Percentiles rank a stretch among this genome's conserved stretches.
Conservation (phyloP, 495 filamentous ascomycete species). For the Cercophora newfieldiana region DNA sequence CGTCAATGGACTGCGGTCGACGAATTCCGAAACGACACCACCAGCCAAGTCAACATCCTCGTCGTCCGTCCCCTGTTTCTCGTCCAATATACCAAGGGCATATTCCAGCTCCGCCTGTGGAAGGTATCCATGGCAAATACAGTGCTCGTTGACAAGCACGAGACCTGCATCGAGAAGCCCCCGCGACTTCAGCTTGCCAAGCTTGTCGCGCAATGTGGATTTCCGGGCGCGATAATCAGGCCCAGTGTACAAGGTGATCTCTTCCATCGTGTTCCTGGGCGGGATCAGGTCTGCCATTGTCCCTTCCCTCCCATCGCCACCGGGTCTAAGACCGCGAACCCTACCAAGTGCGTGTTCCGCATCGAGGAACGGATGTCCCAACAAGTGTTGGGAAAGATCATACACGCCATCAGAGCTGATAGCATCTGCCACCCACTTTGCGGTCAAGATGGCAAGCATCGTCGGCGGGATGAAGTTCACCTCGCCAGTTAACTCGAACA, state of each 20-base stretch:
- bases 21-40: constrained; percentile 43
- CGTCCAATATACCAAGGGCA: constrained; percentile 34
- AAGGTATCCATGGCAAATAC: constrained; percentile 55
- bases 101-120: constrained; percentile 57
- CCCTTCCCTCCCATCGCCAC: constrained; percentile 26
- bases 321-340: constrained; percentile 34
- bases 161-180: constrained; percentile 58
- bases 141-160: constrained; percentile 51
- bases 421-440: constrained; percentile 60
- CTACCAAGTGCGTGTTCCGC: constrained; percentile 44
- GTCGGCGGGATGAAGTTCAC: constrained; percentile 54
- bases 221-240: constrained; percentile 44
- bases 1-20: constrained; percentile 54
- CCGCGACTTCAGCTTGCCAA: constrained; percentile 46
- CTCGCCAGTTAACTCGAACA: constrained; percentile 56
- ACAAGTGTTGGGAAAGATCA: constrained; percentile 55
- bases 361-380: constrained; percentile 60
- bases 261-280: constrained; percentile 53
- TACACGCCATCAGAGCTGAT: constrained; percentile 54
- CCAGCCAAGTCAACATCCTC: constrained; percentile 44
- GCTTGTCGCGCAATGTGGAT: constrained; percentile 42
- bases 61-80: background rate
- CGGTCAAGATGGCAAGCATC: constrained; percentile 60
- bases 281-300: constrained; percentile 52
- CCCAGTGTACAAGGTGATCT: constrained; percentile 54